A percentile compares a stretch with the other conserved stretches of the same genome.
phyloP scores from a whole-genome alignment of 805 yeast genomes.

The fission yeast (Schizosaccharomyces pombe) region DNA sequence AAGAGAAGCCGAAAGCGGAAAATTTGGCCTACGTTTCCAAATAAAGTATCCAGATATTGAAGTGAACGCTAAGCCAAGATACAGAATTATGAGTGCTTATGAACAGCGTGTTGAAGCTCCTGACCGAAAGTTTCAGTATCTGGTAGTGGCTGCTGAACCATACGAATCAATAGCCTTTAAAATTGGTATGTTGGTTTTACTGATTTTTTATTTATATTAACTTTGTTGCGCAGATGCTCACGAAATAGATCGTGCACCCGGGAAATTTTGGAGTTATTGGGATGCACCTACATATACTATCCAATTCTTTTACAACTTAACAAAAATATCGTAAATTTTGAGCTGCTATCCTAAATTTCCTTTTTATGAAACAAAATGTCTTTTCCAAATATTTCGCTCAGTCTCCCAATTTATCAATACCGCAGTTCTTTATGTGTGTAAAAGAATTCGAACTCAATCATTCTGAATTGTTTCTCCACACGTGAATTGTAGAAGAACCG shows the following conservation, averaged over 20 bases:
- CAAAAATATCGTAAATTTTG: no score
- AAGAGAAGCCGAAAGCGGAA: constrained; percentile 30
- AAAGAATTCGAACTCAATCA: no score
- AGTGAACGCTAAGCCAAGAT: constrained; percentile 28
- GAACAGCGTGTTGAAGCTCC: constrained; percentile 38
- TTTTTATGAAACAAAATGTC: not conserved
- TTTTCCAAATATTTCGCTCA: no score
- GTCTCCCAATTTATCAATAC: no score
- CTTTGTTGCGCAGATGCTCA: constrained; percentile 23
- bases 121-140: constrained; percentile 32
- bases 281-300: constrained; percentile 49
- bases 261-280: constrained; percentile 43
- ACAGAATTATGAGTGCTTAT: constrained; percentile 52
- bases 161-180: constrained; percentile 61
- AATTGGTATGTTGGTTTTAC: constrained; percentile 16
- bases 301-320: constrained; percentile 27
- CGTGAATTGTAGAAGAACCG: no score
- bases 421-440: no score
- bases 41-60: constrained; percentile 31
- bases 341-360: not conserved
- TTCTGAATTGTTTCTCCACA: no score
- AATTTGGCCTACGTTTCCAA: constrained; percentile 42
- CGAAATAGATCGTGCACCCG: constrained; percentile 21
- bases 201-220: not conserved
- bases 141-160: constrained; percentile 73